phyloP scores from a whole-genome alignment of 306 rosid genomes.

The Canavalia ensiformis region DNA sequence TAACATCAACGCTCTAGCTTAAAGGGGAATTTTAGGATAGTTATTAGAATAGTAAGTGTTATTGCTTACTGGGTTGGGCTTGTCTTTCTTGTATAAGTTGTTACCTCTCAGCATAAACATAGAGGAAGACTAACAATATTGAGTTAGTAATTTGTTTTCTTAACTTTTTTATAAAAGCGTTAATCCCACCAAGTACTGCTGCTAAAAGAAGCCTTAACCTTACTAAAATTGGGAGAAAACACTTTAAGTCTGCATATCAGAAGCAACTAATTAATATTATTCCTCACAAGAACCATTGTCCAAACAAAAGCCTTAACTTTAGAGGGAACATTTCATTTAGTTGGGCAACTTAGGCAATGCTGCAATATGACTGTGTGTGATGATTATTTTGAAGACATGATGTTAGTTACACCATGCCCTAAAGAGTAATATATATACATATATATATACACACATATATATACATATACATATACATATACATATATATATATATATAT shows the following conservation, averaged over 20 bases:
- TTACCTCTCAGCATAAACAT: neutral
- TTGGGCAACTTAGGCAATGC: neutral
- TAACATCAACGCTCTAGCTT: neutral
- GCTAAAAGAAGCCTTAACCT: neutral
- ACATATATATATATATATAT: neutral
- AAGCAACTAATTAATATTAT: neutral
- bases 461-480: too few relatives aligned
- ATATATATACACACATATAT: neutral
- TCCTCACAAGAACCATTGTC: neutral
- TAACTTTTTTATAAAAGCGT: neutral
- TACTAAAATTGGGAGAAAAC: neutral
- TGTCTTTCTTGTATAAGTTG: neutral
- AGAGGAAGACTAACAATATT: neutral
- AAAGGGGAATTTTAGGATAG: neutral
- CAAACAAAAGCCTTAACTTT: conserved; percentile 1
- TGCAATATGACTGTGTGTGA: neutral
- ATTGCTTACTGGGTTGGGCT: neutral
- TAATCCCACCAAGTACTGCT: neutral
- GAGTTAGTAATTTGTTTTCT: neutral
- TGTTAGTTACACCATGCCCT: conserved; percentile 1
- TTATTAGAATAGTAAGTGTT: neutral
- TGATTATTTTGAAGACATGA: conserved; percentile 4
- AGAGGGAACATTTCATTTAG: neutral
- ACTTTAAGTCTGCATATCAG: neutral
- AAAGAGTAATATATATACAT: neutral